Base-by-base conservation (phyloP, 2,329 filamentous ascomycete species). In the Dactylellina leptospora region DNA sequence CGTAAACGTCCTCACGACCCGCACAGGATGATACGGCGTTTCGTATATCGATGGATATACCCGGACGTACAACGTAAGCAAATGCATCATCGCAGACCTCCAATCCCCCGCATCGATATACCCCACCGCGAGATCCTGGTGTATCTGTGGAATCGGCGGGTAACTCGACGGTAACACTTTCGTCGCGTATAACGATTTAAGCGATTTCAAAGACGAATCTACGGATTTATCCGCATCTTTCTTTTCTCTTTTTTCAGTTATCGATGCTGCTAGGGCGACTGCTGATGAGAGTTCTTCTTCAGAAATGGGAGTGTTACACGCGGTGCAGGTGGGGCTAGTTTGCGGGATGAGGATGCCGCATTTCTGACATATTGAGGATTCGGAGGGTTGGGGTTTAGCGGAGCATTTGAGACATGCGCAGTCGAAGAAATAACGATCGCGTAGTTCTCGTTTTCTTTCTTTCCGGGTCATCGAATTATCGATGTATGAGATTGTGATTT, bases 401-500 rank as follows among this genome's bases (percentile, higher is more conserved):
- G 77, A 66, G 75, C 86, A 88, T 77, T 84, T 84, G 4, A 76
- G 70, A 75, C 87, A 89, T 40, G 76, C 76, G 78, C 87, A 89
- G 11, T 78, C 79, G 78, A 89, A 89, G 77, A 84, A 85, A 79
- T 87, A 89, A 25, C 83, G 81, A 22, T 81, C 78, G 48, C 79
- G 78, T 0, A 89, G 81, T 74, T 87, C 83, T 1, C 78, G 78
- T 73, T 83, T 84, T 2, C 87, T 83, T n/a, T 80, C 79, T 6
- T 79, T 75, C 23, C 81, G 82, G 0, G 85, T 82, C 38, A 83
- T 82, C 0, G 84, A 86, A 33, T 80, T 80, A 75, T 89, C 87
- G 72, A 87, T 81, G 76, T 89, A 89, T 2, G 85, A 85, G 68
- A 88, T 85, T 75, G 82, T 85, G 27, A 89, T 81, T 76, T 89